A percentile compares a stretch with the other conserved stretches of the same genome.
Conservation (phyloP, 1,139 yeast genomes). For the Yamadazyma pseudoaaseri region DNA sequence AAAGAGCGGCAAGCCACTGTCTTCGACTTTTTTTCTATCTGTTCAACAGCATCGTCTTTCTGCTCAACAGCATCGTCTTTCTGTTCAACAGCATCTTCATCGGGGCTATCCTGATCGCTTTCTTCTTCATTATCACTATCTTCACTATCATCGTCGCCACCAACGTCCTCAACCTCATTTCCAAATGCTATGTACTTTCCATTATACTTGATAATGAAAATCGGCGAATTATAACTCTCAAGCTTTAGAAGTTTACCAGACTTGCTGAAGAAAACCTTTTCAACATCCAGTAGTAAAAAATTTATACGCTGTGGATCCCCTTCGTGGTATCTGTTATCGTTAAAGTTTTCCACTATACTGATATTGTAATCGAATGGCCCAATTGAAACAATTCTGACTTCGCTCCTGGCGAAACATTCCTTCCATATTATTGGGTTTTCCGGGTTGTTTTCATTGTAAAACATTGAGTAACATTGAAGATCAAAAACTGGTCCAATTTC, state of each 20-base stretch:
- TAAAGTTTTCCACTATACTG: conserved; percentile 55
- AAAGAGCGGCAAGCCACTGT: conserved; percentile 19
- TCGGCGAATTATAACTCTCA: conserved; percentile 67
- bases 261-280: conserved; percentile 66
- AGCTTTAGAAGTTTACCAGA: conserved; percentile 67
- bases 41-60: conserved; percentile 6
- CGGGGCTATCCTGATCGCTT: conserved; percentile 6
- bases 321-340: conserved; percentile 77
- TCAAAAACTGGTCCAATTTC: conserved; percentile 63
- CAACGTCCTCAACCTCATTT: conserved; percentile 30
- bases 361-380: conserved; percentile 36
- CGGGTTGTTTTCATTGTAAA: conserved; percentile 49
- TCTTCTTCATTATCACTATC: conserved; percentile 13
- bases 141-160: conserved; percentile 27
- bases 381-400: conserved; percentile 38
- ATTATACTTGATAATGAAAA: conserved; percentile 54
- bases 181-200: conserved; percentile 55
- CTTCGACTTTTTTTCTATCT: not conserved
- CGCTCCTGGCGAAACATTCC: conserved; percentile 65
- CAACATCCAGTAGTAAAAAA: conserved; percentile 43
- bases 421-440: conserved; percentile 62
- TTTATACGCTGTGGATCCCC: conserved; percentile 38
- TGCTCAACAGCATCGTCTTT: conserved; percentile 9
- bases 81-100: conserved; percentile 6
- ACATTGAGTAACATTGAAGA: conserved; percentile 61